Percentiles rank a stretch among this genome's conserved stretches.
These are phyloP conservation scores for Hypoxylon lienhwacheense DNA, from an alignment of 495 filamentous ascomycete genomes.

Conservation along the genomic window DNA sequence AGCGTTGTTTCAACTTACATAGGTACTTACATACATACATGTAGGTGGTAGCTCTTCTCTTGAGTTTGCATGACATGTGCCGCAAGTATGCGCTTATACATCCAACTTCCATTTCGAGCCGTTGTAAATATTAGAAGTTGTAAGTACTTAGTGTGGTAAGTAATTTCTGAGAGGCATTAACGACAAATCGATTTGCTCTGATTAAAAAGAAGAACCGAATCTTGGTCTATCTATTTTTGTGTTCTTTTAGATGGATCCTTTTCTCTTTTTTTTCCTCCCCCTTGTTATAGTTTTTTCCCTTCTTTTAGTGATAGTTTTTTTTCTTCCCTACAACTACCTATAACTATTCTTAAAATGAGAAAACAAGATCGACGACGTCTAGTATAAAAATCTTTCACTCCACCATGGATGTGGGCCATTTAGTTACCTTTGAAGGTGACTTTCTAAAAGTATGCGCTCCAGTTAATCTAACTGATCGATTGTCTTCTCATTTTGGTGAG, in stretches of 20 bases:
- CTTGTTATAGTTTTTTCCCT: background rate
- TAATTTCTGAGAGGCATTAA: no score
- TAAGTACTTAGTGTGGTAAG: no score
- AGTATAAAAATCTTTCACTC: background rate
- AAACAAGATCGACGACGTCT: background rate
- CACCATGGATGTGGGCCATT: no score
- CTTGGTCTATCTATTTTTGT: slow-evolving; percentile 23
- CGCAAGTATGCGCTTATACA: slow-evolving; percentile 16
- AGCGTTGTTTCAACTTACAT: background rate
- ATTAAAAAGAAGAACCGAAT: slow-evolving; percentile 15
- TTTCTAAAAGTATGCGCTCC: no score
- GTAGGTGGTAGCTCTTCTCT: background rate
- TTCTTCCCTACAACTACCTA: background rate
- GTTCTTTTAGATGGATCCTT: background rate
- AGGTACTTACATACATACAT: background rate
- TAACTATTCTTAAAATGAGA: background rate
- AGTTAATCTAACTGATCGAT: slow-evolving; percentile 49
- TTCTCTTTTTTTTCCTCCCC: background rate
- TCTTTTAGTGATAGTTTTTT: no score
- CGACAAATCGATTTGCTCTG: slow-evolving; percentile 1
- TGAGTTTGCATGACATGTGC: no score
- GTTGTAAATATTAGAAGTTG: background rate
- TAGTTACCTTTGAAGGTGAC: no score
- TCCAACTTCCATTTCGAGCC: slow-evolving; percentile 11
- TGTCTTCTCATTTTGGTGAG: slow-evolving; percentile 31